Conservation (phyloP, 306 rosid genomes). For the Cucurbita argyrosperma region DNA sequence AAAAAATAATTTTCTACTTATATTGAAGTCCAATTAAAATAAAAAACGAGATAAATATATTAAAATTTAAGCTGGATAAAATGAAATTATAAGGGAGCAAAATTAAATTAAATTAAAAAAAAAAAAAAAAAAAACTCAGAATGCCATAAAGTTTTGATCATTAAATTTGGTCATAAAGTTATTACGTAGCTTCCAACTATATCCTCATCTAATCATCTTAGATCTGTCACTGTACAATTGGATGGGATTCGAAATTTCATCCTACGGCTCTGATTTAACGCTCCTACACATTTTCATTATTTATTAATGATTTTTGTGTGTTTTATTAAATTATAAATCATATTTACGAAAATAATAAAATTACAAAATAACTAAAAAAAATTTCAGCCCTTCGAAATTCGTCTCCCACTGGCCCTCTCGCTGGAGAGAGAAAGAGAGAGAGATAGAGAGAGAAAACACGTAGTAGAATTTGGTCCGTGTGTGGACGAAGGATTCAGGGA, state of each 20-base stretch:
- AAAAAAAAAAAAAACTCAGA: neutral
- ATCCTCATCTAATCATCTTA: neutral
- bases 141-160: neutral
- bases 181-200: neutral
- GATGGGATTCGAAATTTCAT: neutral
- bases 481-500: conserved; percentile 38
- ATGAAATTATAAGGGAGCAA: neutral
- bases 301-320: too few species aligned
- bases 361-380: neutral
- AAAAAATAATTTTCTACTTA: too few species aligned
- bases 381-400: neutral
- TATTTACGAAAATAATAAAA: neutral
- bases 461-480: conserved; percentile 35
- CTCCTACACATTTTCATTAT: neutral
- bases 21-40: too few species aligned
- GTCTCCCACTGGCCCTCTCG: neutral
- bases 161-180: neutral
- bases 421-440: neutral
- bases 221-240: neutral
- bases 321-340: too few species aligned
- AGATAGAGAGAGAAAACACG: conserved; percentile 16
- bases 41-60: too few species aligned
- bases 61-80: too few species aligned
- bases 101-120: too few species aligned
- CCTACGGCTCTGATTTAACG: neutral